Base-by-base conservation (phyloP, 306 rosid species). In the Prunus dulcis region DNA sequence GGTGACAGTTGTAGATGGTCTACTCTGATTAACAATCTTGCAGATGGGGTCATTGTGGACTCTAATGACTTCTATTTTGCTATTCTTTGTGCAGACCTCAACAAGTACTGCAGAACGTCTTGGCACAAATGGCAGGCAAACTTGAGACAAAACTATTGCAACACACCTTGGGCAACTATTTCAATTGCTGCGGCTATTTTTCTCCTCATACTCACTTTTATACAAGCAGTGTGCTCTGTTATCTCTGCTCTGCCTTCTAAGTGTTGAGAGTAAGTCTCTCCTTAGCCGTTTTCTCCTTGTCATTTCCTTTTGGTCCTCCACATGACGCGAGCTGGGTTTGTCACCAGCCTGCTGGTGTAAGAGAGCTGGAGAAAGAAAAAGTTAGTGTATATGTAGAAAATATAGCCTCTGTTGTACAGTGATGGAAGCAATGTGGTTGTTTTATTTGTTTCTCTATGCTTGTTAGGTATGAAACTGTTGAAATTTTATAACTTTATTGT, bases 91-190 rank as follows among this genome's bases (percentile, higher is more conserved):
- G 79, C 79, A 60, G 76, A 71, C 1, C 22, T 79, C 34, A 72
- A 83, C 19, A 43, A 10, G 0, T 60, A 71, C 55, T 66, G 65
- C 72, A 71, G 34, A 49, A 19, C 3, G 0, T 56, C 75, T 0
- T 78, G 82, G 78, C 65, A 79, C 53, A 75, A 60, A 17, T 79
- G 83, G 79, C 75, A 49, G 76, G 83, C 76, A 57, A 79, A 38
- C 28, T 51, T 79, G 67, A 47, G 32, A 22, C 68, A 71, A 17
- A 63, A 75, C 13, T 79, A 75, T 30, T 79, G 76, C 65, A 49
- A 64, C n/a, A 71, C 76, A 23, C 81, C 79, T 22, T 79, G 86
- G 83, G 55, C 76, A n/a, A 22, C 28, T 32, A 53, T 71, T 65
- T 79, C 83, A 2, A 20, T 75, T 49, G 58, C 70, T 60, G 81